Conservation (phyloP, 345 rosid genomes). For the Punica granatum region DNA sequence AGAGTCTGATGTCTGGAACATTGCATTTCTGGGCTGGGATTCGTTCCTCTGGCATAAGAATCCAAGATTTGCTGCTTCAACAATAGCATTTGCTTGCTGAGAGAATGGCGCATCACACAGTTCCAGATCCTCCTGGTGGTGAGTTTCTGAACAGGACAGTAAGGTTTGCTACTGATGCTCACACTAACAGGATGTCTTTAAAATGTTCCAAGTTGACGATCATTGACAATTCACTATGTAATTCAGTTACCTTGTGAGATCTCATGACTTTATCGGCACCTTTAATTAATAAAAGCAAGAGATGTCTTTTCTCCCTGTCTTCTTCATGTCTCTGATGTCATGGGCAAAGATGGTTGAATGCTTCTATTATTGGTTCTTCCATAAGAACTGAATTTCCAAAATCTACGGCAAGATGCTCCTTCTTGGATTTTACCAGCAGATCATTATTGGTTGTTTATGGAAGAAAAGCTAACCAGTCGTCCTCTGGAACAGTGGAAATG, state of each 20-base stretch:
- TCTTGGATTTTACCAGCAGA: neutral
- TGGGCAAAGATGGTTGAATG: neutral
- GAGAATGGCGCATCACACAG: neutral
- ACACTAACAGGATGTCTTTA: neutral
- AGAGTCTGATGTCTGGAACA: neutral
- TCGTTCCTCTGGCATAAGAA: neutral
- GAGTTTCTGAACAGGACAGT: neutral
- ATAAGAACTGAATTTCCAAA: neutral
- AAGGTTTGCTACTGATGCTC: neutral
- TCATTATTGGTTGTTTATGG: neutral
- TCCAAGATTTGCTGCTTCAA: neutral
- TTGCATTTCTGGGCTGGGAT: neutral
- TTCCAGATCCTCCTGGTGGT: neutral
- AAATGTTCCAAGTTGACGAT: neutral
- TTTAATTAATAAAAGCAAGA: neutral
- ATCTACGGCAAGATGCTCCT: neutral
- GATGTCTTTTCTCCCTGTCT: neutral
- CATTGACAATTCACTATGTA: neutral
- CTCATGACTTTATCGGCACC: neutral
- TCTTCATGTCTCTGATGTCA: neutral
- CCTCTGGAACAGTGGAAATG: too few relatives aligned
- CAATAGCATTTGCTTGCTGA: neutral
- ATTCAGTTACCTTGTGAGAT: neutral
- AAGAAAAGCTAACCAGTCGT: too few relatives aligned
- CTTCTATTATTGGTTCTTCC: neutral